Conservation (phyloP, 148 eudicot species). For the Silene conica region DNA sequence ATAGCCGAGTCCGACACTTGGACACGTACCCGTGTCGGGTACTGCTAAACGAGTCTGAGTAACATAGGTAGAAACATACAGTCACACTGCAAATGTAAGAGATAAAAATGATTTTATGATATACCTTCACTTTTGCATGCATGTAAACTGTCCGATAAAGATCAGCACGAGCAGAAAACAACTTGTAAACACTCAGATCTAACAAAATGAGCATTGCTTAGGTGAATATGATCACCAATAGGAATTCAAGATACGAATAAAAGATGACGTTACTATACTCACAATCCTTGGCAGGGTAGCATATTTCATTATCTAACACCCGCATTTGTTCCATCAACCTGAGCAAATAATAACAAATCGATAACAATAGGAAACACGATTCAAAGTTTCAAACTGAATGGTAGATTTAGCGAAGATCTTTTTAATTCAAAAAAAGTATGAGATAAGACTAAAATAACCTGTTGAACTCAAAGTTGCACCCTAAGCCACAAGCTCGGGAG, state of each 20-base stretch:
- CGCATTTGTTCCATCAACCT: conserved; percentile 83
- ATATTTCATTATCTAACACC: conserved; percentile 78
- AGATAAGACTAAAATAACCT: conserved; percentile 32
- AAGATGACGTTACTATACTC: conserved; percentile 20
- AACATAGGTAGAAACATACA: no score
- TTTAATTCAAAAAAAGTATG: neutral
- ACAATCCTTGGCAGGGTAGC: conserved; percentile 88
- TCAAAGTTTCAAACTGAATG: neutral
- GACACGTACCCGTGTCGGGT: no score
- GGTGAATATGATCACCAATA: neutral
- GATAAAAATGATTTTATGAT: neutral
- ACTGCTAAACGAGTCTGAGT: no score
- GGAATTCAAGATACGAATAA: neutral
- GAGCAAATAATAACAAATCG: conserved; percentile 8
- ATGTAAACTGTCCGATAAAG: conserved; percentile 79
- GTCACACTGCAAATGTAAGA: neutral
- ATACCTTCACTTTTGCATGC: conserved; percentile 90
- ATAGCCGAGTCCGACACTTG: no score
- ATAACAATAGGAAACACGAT: neutral
- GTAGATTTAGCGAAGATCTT: neutral
- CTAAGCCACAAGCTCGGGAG: conserved; percentile 80
- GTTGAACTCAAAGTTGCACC: conserved; percentile 70
- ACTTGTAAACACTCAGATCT: conserved; percentile 79
- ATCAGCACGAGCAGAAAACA: conserved; percentile 83
- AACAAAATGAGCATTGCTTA: conserved; percentile 18